Percentiles rank a stretch among this genome's conserved stretches.
These are phyloP conservation scores for Leccinum pallidistipes DNA, from an alignment of 1,284 basidiomycete species.

Conservation along the genomic window DNA sequence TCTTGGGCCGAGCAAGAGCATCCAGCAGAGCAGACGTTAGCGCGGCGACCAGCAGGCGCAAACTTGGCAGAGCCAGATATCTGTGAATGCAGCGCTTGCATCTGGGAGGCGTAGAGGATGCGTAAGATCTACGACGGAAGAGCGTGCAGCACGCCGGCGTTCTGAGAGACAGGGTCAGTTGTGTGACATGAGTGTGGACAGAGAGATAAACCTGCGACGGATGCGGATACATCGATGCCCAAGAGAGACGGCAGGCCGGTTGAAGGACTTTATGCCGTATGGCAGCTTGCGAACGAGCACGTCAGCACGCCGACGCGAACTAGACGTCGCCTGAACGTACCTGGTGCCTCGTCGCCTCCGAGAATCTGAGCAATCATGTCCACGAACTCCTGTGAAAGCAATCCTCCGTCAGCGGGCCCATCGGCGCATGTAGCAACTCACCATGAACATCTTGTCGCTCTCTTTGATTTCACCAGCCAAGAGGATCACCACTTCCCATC, in stretches of 20 bases:
- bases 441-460: slow-evolving; percentile 60
- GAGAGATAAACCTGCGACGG: slow-evolving; percentile 39
- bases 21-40: slow-evolving; percentile 74
- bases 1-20: slow-evolving; percentile 72
- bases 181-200: neutral
- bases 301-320: no score
- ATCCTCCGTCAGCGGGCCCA: neutral
- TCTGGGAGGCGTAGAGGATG: slow-evolving; percentile 91
- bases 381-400: no score
- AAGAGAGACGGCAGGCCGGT: slow-evolving; percentile 69
- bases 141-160: slow-evolving; percentile 72
- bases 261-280: no score
- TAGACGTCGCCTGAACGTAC: no score
- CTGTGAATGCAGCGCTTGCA: slow-evolving; percentile 87
- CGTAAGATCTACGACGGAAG: slow-evolving; percentile 90
- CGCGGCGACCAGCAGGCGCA: slow-evolving; percentile 79
- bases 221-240: no score
- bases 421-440: slow-evolving; percentile 21
- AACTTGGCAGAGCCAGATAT: slow-evolving; percentile 98
- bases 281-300: no score
- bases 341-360: no score
- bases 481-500: slow-evolving; percentile 70
- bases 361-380: no score
- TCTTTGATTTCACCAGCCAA: slow-evolving; percentile 57
- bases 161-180: slow-evolving; percentile 35